A percentile compares a stretch with the other conserved stretches of the same genome.
These are phyloP conservation scores for Aspergillus viridinutans DNA, from an alignment of 2,329 filamentous ascomycete species.

Conservation along the genomic window DNA sequence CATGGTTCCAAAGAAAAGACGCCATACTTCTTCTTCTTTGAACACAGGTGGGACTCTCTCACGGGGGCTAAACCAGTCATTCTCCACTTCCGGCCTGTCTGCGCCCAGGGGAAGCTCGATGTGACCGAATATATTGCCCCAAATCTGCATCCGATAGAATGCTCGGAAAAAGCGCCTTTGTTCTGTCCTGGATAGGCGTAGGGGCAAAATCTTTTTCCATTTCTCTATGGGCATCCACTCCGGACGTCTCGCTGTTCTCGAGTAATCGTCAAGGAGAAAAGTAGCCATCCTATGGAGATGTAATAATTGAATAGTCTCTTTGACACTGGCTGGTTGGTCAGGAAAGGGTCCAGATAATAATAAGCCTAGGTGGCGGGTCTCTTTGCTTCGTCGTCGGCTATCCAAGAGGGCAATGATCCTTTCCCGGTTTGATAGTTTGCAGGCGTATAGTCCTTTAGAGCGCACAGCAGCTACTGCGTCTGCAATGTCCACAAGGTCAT, in stretches of 20 bases:
- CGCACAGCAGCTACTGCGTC: conserved; percentile 19
- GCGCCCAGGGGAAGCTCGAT: neutral
- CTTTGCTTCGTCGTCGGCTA: conserved; percentile 13
- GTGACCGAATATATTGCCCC: conserved; percentile 11
- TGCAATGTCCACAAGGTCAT: conserved; percentile 6
- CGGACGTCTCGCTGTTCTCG: neutral
- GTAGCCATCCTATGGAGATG: conserved; percentile 1
- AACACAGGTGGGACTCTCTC: neutral
- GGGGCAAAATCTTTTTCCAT: conserved; percentile 4
- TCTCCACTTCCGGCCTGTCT: neutral
- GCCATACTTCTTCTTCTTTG: conserved; percentile 8
- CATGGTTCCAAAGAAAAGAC: conserved; percentile 16
- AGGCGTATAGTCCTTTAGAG: conserved; percentile 9
- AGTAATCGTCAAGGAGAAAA: conserved; percentile 9
- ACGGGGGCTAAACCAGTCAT: neutral
- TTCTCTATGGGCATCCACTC: neutral
- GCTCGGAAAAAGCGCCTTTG: conserved; percentile 11
- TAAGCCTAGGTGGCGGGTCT: conserved; percentile 4
- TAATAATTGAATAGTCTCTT: conserved; percentile 8
- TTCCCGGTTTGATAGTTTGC: neutral
- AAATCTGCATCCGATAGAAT: conserved; percentile 16
- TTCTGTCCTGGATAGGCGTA: conserved; percentile 10
- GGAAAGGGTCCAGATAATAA: neutral
- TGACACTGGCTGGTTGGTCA: neutral
- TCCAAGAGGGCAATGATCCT: conserved; percentile 15